These are phyloP conservation scores for Cryptomeria japonica DNA, from an alignment of 75 land plant species.

Conservation along the genomic window DNA sequence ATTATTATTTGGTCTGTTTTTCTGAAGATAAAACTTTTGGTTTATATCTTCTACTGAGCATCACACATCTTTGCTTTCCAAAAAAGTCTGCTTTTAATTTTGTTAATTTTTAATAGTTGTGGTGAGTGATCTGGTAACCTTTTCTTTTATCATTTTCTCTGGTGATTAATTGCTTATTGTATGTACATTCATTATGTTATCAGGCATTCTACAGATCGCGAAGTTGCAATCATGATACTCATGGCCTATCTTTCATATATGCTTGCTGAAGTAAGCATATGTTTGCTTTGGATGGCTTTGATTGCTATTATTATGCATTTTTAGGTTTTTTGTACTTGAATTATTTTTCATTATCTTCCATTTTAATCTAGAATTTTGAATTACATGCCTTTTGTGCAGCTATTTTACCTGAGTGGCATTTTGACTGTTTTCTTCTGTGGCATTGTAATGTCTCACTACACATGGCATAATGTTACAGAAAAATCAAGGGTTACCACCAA, in stretches of 20 bases:
- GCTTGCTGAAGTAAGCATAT: conserved; percentile 60
- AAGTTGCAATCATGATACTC: conserved; percentile 74
- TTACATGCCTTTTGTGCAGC: conserved; percentile 45
- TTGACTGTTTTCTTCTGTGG: conserved; percentile 95
- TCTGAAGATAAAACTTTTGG: not conserved
- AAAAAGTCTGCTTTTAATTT: not conserved
- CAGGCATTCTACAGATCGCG: conserved; percentile 89
- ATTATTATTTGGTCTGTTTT: not conserved
- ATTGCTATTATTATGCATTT: not conserved
- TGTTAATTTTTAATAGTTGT: not conserved
- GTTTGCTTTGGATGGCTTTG: not conserved
- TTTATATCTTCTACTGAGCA: not conserved
- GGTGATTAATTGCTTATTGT: not conserved
- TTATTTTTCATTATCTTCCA: not conserved
- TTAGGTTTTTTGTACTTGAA: not conserved
- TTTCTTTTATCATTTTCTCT: conserved; percentile 1
- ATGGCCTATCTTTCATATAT: conserved; percentile 84
- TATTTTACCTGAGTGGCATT: conserved; percentile 73
- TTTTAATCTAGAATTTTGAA: conserved; percentile 1
- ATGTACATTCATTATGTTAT: not conserved
- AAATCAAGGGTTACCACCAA: conserved; percentile 72
- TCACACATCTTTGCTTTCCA: not conserved
- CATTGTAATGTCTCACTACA: conserved; percentile 95
- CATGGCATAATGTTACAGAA: conserved; percentile 92
- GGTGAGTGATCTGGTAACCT: not conserved